phyloP scores from a whole-genome alignment of 2,329 filamentous ascomycete species.

The Lecanicillium sp. region DNA sequence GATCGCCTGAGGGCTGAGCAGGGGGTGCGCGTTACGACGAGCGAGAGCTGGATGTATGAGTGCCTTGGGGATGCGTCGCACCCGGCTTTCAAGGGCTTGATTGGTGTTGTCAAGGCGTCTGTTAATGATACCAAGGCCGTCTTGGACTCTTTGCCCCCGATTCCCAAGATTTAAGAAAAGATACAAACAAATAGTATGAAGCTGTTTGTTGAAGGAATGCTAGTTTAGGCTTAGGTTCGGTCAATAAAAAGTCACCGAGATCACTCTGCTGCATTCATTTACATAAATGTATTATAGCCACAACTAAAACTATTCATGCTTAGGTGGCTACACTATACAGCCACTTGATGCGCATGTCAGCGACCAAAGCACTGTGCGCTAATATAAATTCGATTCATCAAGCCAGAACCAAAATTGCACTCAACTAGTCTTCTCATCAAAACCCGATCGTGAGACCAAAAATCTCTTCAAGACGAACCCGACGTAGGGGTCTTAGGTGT shows the following conservation, averaged over 20 bases:
- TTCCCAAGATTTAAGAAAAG: slow-evolving; percentile 44
- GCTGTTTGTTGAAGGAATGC: slow-evolving; percentile 6
- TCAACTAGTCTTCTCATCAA: too few species aligned
- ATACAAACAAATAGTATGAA: slow-evolving; percentile 1
- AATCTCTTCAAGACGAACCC: slow-evolving; percentile 17
- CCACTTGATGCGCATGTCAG: too few species aligned
- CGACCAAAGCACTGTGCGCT: too few species aligned
- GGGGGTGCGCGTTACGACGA: slow-evolving; percentile 73
- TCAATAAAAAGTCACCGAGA: too few species aligned
- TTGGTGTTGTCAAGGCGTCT: slow-evolving; percentile 70
- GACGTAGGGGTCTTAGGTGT: slow-evolving; percentile 27
- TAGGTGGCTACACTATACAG: too few species aligned
- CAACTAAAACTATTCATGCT: background rate
- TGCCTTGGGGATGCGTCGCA: slow-evolving; percentile 73
- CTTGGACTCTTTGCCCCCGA: slow-evolving; percentile 50
- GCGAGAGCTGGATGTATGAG: slow-evolving; percentile 87
- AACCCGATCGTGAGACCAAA: too few species aligned
- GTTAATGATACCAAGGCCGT: slow-evolving; percentile 60
- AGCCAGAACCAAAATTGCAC: too few species aligned
- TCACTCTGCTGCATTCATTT: background rate
- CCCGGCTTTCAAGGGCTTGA: slow-evolving; percentile 64
- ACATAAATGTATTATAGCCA: background rate
- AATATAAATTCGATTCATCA: too few species aligned
- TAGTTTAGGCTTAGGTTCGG: too few species aligned
- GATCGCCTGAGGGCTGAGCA: slow-evolving; percentile 60